Evolutionary conservation across 208 protist species (phyloP).

Genomic region (Trypanosoma cruzi): DNA sequence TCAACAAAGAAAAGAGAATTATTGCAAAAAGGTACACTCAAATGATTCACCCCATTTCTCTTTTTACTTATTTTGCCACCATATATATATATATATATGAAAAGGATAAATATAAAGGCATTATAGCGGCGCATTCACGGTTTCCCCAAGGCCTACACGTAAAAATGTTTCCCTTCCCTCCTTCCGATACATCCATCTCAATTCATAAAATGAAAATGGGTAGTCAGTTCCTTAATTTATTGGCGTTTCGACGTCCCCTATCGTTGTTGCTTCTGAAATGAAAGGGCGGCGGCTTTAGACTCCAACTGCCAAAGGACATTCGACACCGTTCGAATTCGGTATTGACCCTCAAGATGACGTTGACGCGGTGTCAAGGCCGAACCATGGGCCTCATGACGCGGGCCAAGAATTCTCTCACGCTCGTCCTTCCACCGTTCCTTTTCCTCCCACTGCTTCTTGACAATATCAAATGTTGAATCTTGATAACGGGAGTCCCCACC

Average conservation of each 20-base stretch:
- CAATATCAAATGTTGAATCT: conserved; percentile 15
- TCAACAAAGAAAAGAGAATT: too few species aligned
- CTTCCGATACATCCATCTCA: neutral
- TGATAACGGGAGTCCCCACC: neutral
- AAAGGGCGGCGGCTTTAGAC: conserved; percentile 2
- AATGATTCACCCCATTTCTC: too few species aligned
- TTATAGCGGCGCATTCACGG: too few species aligned
- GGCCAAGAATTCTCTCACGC: neutral
- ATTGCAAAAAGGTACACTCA: too few species aligned
- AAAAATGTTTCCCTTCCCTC: neutral
- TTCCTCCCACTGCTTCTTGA: neutral
- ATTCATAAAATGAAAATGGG: too few species aligned
- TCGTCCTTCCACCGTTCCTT: conserved; percentile 27
- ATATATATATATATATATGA: neutral
- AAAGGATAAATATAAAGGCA: neutral
- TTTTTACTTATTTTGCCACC: too few species aligned
- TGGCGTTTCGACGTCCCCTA: neutral
- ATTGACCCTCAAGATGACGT: conserved; percentile 7
- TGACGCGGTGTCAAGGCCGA: conserved; percentile 9
- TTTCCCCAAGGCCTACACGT: too few species aligned
- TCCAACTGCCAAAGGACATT: conserved; percentile 8
- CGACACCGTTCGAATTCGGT: conserved; percentile 17
- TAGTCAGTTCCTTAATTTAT: neutral
- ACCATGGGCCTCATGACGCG: neutral
- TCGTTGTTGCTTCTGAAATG: conserved; percentile 2